Conservation (phyloP, 805 yeast species). For the Candida corydali region DNA sequence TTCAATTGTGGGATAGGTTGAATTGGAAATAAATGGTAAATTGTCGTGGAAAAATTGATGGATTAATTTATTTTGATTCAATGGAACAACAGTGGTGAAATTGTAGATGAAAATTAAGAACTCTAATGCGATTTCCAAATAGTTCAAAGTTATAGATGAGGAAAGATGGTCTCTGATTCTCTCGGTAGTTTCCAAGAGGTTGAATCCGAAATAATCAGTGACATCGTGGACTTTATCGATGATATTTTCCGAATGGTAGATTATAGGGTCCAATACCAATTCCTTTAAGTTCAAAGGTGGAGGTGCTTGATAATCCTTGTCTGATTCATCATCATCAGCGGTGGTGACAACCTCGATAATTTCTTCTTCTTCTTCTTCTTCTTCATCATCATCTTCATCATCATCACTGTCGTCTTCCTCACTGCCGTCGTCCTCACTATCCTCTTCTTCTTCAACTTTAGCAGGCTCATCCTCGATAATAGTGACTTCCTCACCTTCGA, state of each 20-base stretch:
- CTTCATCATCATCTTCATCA: slow-evolving; percentile 30
- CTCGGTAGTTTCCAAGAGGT: slow-evolving; percentile 31
- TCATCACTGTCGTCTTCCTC: slow-evolving; percentile 16
- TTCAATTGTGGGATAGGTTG: slow-evolving; percentile 31
- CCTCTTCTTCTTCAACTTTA: slow-evolving; percentile 25
- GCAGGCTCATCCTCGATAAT: slow-evolving; percentile 22
- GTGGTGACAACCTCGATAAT: slow-evolving; percentile 26
- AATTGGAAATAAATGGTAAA: slow-evolving; percentile 18
- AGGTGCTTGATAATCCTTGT: slow-evolving; percentile 31
- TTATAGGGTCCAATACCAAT: slow-evolving; percentile 35
- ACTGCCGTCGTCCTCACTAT: slow-evolving; percentile 14
- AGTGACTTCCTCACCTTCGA: slow-evolving; percentile 16
- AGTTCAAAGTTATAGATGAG: slow-evolving; percentile 32
- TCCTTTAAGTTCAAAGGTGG: slow-evolving; percentile 39
- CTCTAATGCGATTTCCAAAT: slow-evolving; percentile 27
- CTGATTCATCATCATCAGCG: slow-evolving; percentile 31
- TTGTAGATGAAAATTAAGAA: slow-evolving; percentile 25
- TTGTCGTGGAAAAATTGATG: slow-evolving; percentile 34
- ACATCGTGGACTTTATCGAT: slow-evolving; percentile 22
- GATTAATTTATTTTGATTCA: slow-evolving; percentile 31
- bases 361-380: slow-evolving; percentile 35
- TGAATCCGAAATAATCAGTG: slow-evolving; percentile 33
- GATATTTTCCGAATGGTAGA: slow-evolving; percentile 23
- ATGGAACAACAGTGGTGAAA: slow-evolving; percentile 32
- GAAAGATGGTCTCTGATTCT: slow-evolving; percentile 38